phyloP scores from a whole-genome alignment of 1,284 basidiomycete genomes.

The Hymenochaete sp. region DNA sequence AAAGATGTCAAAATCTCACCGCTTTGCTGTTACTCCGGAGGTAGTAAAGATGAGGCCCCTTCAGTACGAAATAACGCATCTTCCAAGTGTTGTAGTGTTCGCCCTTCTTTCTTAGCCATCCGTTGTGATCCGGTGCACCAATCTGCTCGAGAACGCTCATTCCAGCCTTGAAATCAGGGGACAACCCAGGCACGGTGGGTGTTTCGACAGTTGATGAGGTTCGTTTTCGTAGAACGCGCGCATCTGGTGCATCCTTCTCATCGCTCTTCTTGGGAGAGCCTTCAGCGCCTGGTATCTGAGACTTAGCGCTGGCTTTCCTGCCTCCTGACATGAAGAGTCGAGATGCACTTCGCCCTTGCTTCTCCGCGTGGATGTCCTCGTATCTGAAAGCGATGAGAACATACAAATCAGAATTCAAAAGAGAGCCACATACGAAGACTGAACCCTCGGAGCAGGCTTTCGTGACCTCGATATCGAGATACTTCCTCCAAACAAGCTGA shows the following conservation, averaged over 20 bases:
- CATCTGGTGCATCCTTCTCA: slow-evolving; percentile 19
- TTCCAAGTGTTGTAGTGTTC: slow-evolving; percentile 95
- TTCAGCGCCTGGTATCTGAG: slow-evolving; percentile 22
- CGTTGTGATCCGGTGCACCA: slow-evolving; percentile 77
- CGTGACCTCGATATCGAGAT: slow-evolving; percentile 57
- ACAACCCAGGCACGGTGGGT: slow-evolving; percentile 13
- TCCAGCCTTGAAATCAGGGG: slow-evolving; percentile 43
- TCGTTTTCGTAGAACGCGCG: slow-evolving; percentile 25
- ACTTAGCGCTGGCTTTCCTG: slow-evolving; percentile 32
- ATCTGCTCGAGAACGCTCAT: slow-evolving; percentile 80
- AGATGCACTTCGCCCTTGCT: slow-evolving; percentile 37
- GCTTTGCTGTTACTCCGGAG: slow-evolving; percentile 60
- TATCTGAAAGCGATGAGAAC: slow-evolving; percentile 15
- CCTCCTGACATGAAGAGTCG: slow-evolving; percentile 33
- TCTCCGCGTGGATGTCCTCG: slow-evolving; percentile 18
- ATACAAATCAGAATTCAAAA: slow-evolving; percentile 27
- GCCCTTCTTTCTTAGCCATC: slow-evolving; percentile 95
- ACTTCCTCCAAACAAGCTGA: slow-evolving; percentile 68
- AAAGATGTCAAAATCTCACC: slow-evolving; percentile 37
- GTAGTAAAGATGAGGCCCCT: slow-evolving; percentile 85
- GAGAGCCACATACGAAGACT: slow-evolving; percentile 34
- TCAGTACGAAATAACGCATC: slow-evolving; percentile 86
- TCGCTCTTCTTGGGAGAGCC: slow-evolving; percentile 9
- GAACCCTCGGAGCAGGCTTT: slow-evolving; percentile 73
- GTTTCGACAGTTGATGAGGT: slow-evolving; percentile 19